These are phyloP conservation scores for Smittium culicis DNA, from an alignment of 371 early-diverging fungal species.

Conservation along the genomic window DNA sequence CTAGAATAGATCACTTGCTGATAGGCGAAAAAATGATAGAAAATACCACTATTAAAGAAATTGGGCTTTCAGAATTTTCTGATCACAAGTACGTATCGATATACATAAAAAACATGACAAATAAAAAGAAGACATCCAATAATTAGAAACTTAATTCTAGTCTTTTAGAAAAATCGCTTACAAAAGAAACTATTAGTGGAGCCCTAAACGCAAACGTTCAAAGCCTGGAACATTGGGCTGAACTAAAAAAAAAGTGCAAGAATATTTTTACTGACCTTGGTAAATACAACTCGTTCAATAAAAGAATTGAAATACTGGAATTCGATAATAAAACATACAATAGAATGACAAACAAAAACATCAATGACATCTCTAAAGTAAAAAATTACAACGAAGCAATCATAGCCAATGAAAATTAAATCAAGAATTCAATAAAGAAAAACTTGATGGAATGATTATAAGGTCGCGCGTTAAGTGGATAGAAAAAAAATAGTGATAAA, in stretches of 20 bases:
- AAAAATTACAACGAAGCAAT: neutral
- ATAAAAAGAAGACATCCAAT: no score
- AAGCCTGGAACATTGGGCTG: no score
- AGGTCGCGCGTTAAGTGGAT: neutral
- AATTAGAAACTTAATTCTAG: no score
- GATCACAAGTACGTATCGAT: slow-evolving; percentile 3
- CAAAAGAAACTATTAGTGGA: no score
- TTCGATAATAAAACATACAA: no score
- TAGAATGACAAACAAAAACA: neutral
- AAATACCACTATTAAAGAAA: neutral
- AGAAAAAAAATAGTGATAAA: neutral
- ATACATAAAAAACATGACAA: neutral
- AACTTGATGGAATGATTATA: neutral
- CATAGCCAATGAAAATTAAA: neutral
- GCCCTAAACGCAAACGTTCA: no score
- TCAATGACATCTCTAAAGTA: neutral
- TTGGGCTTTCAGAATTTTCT: neutral
- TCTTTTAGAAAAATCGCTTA: no score
- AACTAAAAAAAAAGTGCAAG: no score
- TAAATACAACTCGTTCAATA: no score
- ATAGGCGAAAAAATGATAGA: neutral
- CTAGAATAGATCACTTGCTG: slow-evolving; percentile 4
- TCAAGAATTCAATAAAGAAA: neutral
- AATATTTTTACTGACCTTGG: no score
- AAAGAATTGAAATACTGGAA: no score